Conservation (phyloP, 768 basidiomycete genomes). For the Kwoniella mangroviensis region DNA sequence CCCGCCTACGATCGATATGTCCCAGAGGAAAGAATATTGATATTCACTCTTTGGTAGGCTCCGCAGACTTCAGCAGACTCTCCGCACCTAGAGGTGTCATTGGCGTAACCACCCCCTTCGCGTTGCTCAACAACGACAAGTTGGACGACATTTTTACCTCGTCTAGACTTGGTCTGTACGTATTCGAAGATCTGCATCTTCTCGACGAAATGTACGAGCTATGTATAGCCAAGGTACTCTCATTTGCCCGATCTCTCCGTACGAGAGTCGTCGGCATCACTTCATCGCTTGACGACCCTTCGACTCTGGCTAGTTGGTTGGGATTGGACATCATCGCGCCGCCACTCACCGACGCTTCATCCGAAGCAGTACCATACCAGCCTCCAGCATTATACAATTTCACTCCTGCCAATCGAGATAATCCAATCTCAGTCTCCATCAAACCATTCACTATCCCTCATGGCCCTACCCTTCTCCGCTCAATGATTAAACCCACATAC, state of each 20-base stretch:
- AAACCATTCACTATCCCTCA: constrained; percentile 84
- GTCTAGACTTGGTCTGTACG: constrained; percentile 67
- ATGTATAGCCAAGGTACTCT: constrained; percentile 71
- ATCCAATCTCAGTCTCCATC: constrained; percentile 69
- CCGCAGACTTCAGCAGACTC: constrained; percentile 53
- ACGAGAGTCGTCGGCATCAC: constrained; percentile 79
- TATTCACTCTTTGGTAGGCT: constrained; percentile 53
- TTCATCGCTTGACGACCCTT: constrained; percentile 76
- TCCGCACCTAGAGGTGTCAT: constrained; percentile 19
- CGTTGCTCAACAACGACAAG: constrained; percentile 39
- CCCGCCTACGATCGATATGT: constrained; percentile 42
- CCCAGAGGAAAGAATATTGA: constrained; percentile 55
- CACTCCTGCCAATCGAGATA: constrained; percentile 79
- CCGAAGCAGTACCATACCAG: constrained; percentile 4
- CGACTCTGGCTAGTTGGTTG: constrained; percentile 83
- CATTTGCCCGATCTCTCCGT: constrained; percentile 66
- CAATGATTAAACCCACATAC: constrained; percentile 89
- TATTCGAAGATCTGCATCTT: constrained; percentile 85
- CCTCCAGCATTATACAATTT: constrained; percentile 65
- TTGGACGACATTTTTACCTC: constrained; percentile 32
- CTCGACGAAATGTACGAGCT: constrained; percentile 83
- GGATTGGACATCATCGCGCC: constrained; percentile 67
- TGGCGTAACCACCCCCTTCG: constrained; percentile 42
- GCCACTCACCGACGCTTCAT: not conserved
- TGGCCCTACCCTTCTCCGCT: constrained; percentile 83